phyloP scores from a whole-genome alignment of 371 early-diverging fungal species.

The Coemansia sp. region DNA sequence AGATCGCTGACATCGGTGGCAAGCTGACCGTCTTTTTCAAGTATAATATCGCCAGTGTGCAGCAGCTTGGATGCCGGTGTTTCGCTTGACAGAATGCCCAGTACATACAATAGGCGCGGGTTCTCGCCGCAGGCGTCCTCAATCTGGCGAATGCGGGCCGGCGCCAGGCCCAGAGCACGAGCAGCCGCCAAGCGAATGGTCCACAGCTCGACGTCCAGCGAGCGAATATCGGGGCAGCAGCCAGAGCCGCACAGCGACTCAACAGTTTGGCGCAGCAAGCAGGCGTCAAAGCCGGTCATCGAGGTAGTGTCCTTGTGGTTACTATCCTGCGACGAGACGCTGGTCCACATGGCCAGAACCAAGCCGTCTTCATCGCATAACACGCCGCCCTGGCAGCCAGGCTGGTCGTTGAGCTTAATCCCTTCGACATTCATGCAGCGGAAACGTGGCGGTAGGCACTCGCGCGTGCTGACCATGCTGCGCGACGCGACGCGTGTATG shows the following conservation, averaged over 20 bases:
- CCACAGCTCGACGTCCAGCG: slow-evolving; percentile 74
- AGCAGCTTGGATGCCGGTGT: slow-evolving; percentile 61
- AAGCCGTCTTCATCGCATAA: slow-evolving; percentile 71
- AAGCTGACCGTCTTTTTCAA: slow-evolving; percentile 68
- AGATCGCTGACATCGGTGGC: slow-evolving; percentile 74
- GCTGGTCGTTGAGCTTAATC: slow-evolving; percentile 85
- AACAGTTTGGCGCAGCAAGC: slow-evolving; percentile 35
- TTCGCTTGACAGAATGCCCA: slow-evolving; percentile 59
- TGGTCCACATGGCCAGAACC: slow-evolving; percentile 84
- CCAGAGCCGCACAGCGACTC: slow-evolving; percentile 30
- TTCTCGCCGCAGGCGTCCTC: slow-evolving; percentile 63
- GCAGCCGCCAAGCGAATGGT: slow-evolving; percentile 79
- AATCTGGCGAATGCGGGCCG: slow-evolving; percentile 74
- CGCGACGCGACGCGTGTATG: slow-evolving; percentile 68
- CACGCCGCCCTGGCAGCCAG: slow-evolving; percentile 76
- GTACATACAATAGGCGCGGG: slow-evolving; percentile 67
- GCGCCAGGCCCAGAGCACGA: slow-evolving; percentile 72
- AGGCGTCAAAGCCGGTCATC: slow-evolving; percentile 60
- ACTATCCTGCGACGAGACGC: slow-evolving; percentile 66
- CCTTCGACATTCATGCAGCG: slow-evolving; percentile 77
- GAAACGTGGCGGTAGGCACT: slow-evolving; percentile 79
- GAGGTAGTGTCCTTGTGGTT: slow-evolving; percentile 64
- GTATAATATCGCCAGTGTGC: slow-evolving; percentile 82
- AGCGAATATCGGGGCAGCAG: slow-evolving; percentile 55
- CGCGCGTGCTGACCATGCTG: slow-evolving; percentile 77